phyloP scores from a whole-genome alignment of 257 asterid genomes.

The Asclepias syriaca region DNA sequence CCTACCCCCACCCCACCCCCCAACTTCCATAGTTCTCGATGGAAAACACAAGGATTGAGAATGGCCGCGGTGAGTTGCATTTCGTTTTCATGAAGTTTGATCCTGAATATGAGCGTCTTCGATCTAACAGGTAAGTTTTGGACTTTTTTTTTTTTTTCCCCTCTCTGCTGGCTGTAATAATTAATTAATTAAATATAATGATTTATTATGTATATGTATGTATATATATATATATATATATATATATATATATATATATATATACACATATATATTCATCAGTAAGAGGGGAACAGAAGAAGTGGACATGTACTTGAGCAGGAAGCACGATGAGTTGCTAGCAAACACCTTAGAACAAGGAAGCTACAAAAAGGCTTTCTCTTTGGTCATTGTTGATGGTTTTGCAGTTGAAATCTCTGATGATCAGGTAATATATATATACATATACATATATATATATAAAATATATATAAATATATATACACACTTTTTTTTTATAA shows the following conservation, averaged over 20 bases:
- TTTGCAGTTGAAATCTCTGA: constrained; percentile 78
- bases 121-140: constrained; percentile 44
- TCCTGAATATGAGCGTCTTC: constrained; percentile 78
- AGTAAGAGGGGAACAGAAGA: constrained; percentile 54
- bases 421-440: constrained; percentile 41
- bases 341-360: constrained; percentile 50
- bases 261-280: constrained; percentile 17
- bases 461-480: no score
- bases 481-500: no score
- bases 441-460: no score
- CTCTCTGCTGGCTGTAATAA: not conserved
- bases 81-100: constrained; percentile 89
- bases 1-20: not conserved
- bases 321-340: constrained; percentile 72
- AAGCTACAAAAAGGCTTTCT: constrained; percentile 62
- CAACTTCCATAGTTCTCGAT: constrained; percentile 1
- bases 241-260: no score
- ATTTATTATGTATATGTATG: no score
- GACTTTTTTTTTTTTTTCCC: not conserved
- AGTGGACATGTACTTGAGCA: constrained; percentile 65
- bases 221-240: no score
- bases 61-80: constrained; percentile 20
- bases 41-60: constrained; percentile 39
- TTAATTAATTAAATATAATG: no score
- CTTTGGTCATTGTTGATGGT: constrained; percentile 79